These are phyloP conservation scores for Spergularia marina DNA, from an alignment of 148 eudicot species.

Conservation along the genomic window DNA sequence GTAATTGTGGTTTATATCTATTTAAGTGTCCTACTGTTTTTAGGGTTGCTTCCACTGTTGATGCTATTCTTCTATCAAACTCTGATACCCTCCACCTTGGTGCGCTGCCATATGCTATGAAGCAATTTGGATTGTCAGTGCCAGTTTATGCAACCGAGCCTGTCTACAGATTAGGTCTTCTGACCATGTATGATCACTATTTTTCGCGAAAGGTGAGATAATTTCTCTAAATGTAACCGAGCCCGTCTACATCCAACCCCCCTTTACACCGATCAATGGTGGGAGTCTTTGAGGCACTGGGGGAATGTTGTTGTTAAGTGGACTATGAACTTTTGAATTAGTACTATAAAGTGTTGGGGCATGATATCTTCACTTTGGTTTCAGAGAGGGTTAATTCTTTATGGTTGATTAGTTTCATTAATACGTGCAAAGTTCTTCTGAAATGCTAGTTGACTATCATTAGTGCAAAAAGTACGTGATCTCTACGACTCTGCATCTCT, in stretches of 20 bases:
- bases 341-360: too few species aligned
- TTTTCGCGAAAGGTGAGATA: conserved; percentile 79
- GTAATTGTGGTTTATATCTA: neutral
- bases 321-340: too few species aligned
- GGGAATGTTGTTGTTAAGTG: too few species aligned
- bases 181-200: conserved; percentile 95
- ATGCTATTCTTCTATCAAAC: conserved; percentile 87
- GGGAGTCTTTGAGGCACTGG: too few species aligned
- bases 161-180: conserved; percentile 77
- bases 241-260: too few species aligned
- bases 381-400: too few species aligned
- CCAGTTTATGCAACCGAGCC: conserved; percentile 93
- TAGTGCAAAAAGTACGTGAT: too few species aligned
- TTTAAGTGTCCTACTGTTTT: conserved; percentile 11
- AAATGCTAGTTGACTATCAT: too few species aligned
- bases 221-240: neutral
- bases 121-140: conserved; percentile 69
- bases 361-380: too few species aligned
- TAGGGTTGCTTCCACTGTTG: conserved; percentile 87
- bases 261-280: neutral
- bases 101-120: conserved; percentile 92
- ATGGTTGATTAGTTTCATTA: too few species aligned
- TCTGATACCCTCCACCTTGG: conserved; percentile 91
- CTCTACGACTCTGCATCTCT: too few species aligned
- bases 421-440: too few species aligned